Base-by-base conservation (phyloP, 768 basidiomycete genomes). In the Tubosaeta sp. region DNA sequence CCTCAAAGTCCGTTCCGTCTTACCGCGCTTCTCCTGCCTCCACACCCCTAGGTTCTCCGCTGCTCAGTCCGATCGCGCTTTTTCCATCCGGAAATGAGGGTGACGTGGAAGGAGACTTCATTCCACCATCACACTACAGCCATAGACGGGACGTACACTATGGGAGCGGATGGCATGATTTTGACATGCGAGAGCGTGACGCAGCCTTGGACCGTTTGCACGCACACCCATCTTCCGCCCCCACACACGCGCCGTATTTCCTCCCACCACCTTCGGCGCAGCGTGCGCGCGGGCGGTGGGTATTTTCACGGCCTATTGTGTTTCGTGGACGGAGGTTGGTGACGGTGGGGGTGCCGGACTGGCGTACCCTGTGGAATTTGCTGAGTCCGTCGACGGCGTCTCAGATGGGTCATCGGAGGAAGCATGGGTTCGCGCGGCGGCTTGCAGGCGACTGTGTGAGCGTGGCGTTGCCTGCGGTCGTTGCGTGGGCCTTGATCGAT, bases 321-420 rank as follows among this genome's bases (percentile, higher is more conserved):
- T 72, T 85, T 49, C 63, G 72, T 26, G 82, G 83, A 1, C 73
- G 80, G 16, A 74, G 83, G 54, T 77, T 80, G n/a, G 61, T 87
- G 53, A 73, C 76, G 16, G 17, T 85, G 13, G 65, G 70, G 6
- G 50, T 75, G 27, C 82, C 83, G 0, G 48, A 55, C 59, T 55
- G 71, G 72, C 62, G 52, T 46, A 19, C 57, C 29, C 37, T 56
- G 56, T 6, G 59, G 39, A 43, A 48, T 26, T 45, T 48, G 50
- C 17, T 65, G 19, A 17, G 56, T 29, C 14, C 22, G 41, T 49
- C 37, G 43, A 60, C 50, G 48, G 19, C 19, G 26, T 29, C 43
- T 32, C 44, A 32, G 48, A 59, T 47, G 43, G 39, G 46, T 56
- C 31, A 47, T 51, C 35, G 48, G 49, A 51, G 53, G 46, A 68